phyloP scores from a whole-genome alignment of 164 flowering plant species.

The Vitis vinifera region DNA sequence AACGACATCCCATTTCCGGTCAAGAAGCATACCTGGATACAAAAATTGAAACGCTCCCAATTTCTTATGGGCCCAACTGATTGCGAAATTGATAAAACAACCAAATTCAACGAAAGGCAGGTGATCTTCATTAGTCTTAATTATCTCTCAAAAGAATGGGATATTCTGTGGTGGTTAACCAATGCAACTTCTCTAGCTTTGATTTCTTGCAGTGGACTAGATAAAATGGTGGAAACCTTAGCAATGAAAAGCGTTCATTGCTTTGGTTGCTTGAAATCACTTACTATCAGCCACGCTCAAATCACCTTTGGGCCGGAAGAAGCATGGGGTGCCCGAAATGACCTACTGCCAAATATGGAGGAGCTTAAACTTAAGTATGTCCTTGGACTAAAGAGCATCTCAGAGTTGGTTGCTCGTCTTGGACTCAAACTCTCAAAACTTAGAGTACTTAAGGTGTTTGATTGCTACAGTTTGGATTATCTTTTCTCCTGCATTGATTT shows the following conservation, averaged over 20 bases:
- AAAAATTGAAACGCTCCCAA: slow-evolving; percentile 5
- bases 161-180: slow-evolving; percentile 1
- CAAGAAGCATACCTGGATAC: slow-evolving; percentile 5
- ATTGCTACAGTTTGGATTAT: neutral
- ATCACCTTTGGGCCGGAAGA: neutral
- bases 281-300: neutral
- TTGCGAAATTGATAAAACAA: neutral
- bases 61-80: neutral
- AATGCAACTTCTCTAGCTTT: slow-evolving; percentile 10
- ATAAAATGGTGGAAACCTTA: neutral
- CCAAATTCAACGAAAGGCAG: slow-evolving; percentile 1
- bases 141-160: slow-evolving; percentile 6
- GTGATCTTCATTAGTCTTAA: slow-evolving; percentile 1
- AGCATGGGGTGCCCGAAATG: neutral
- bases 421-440: neutral
- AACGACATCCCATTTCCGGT: neutral
- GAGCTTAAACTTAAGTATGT: neutral
- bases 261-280: slow-evolving; percentile 10
- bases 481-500: neutral
- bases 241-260: neutral
- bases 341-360: neutral
- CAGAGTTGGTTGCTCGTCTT: neutral
- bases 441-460: neutral
- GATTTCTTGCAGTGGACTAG: slow-evolving; percentile 1
- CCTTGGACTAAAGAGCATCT: neutral